Percentiles rank a stretch among this genome's conserved stretches.
Conservation (phyloP, 176 grass and related monocot genomes). For the Pontederia paniculata region DNA sequence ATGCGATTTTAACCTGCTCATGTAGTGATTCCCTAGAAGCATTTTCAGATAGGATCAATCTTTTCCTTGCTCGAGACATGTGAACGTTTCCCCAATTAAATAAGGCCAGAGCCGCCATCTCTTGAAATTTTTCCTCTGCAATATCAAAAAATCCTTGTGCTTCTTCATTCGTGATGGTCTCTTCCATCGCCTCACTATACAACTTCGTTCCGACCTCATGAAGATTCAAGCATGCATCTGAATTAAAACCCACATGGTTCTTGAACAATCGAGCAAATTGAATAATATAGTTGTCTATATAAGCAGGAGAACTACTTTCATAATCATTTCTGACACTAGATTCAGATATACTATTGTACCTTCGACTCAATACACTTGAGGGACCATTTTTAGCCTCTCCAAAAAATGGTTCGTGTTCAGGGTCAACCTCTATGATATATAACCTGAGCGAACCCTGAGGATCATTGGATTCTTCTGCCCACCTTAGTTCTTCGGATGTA, state of each 20-base stretch:
- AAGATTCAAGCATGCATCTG: slow-evolving; percentile 72
- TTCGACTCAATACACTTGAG: slow-evolving; percentile 29
- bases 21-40: slow-evolving; percentile 35
- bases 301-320: slow-evolving; percentile 18
- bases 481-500: slow-evolving; percentile 63
- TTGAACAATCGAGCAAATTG: slow-evolving; percentile 77
- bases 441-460: slow-evolving; percentile 44
- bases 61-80: slow-evolving; percentile 75
- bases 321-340: slow-evolving; percentile 27
- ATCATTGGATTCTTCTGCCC: slow-evolving; percentile 56
- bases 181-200: slow-evolving; percentile 78
- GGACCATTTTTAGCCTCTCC: slow-evolving; percentile 27
- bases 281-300: slow-evolving; percentile 63
- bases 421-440: slow-evolving; percentile 63
- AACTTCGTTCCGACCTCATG: slow-evolving; percentile 64
- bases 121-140: slow-evolving; percentile 73
- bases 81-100: slow-evolving; percentile 90
- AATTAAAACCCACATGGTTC: slow-evolving; percentile 65
- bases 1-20: slow-evolving; percentile 45
- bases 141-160: slow-evolving; percentile 77
- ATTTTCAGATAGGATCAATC: slow-evolving; percentile 46
- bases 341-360: slow-evolving; percentile 22
- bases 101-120: slow-evolving; percentile 67
- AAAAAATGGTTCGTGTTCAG: slow-evolving; percentile 42
- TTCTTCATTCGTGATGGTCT: slow-evolving; percentile 78